These are phyloP conservation scores for Podila horticola DNA, from an alignment of 192 early-diverging fungal species.

Conservation along the genomic window DNA sequence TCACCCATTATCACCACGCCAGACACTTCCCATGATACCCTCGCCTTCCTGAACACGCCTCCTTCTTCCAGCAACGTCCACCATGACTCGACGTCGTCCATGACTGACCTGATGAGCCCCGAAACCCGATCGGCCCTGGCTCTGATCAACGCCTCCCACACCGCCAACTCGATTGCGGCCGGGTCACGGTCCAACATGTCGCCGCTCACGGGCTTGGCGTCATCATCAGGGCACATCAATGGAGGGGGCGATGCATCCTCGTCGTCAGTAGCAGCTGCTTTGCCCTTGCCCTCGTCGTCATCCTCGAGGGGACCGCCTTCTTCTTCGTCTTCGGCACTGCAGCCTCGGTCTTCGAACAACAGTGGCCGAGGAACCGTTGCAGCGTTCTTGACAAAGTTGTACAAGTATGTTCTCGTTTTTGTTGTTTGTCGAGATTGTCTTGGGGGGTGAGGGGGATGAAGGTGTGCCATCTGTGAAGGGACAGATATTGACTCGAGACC, in stretches of 20 bases:
- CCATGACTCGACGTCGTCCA: background rate
- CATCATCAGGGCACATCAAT: too few species aligned
- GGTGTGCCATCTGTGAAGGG: too few species aligned
- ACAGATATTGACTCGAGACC: too few species aligned
- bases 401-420: slow-evolving; percentile 24
- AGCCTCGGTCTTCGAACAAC: slow-evolving; percentile 19
- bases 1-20: slow-evolving; percentile 25
- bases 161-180: slow-evolving; percentile 11
- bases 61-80: background rate
- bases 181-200: background rate
- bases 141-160: slow-evolving; percentile 13
- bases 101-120: slow-evolving; percentile 2
- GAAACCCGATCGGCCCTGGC: slow-evolving; percentile 8
- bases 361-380: slow-evolving; percentile 30
- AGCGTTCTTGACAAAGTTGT: slow-evolving; percentile 33
- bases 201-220: slow-evolving; percentile 1
- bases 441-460: too few species aligned
- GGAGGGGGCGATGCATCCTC: too few species aligned
- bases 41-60: background rate
- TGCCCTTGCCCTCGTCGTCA: too few species aligned
- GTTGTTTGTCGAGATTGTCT: background rate
- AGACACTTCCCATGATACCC: background rate
- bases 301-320: background rate
- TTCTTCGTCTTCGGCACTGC: slow-evolving; percentile 21
- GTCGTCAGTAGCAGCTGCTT: too few species aligned